Evolutionary conservation across 2,329 filamentous ascomycete species (phyloP), one percentile per base, ranked within the genome.

Genomic region (Colletotrichum spinosum): DNA sequence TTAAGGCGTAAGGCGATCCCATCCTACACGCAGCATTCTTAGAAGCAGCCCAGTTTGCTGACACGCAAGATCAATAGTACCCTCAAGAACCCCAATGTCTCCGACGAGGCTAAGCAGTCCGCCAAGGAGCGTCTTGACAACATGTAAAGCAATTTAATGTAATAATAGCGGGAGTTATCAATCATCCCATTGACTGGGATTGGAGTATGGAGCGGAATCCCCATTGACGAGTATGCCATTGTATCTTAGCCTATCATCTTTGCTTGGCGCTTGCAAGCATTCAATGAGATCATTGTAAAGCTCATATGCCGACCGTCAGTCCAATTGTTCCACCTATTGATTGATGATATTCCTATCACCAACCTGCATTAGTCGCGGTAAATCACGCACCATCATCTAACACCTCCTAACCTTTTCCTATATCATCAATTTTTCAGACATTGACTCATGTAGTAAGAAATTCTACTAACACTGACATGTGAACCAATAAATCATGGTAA

Each of bases 81-180:
- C 13, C 65, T 86, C 38, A 85, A 84, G 55, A 88, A 88, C 72
- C 84, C 84, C n/a, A 83, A 84, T 4, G 81, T 83, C 5, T 85
- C 84, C 0, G 80, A 85, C 0, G 84, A 86, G 74, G 84, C 84
- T 4, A 88, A 88, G 79, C 68, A 85, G 72, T 79, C 77, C 7
- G 85, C 83, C n/a, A 78, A 85, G 78, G 79, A 86, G 71, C 78
- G 82, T 45, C 79, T 87, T 13, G 73, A 84, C 46, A 69, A 80
- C 46, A 79, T 83, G 77, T 72, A 72, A 67, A 53, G 35, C 37
- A 6, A n/a, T 2, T 6, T 15, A 17, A 42, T 46, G 51, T 11
- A 45, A 0, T 5, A 25, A 50, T 48, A 55, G 57, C 55, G 17
- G 68, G 57, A 15, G 33, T 33, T 5, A 10, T 9, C 42, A 8